A percentile compares a stretch with the other conserved stretches of the same genome.
These are phyloP conservation scores for Cordyceps cateniannulata DNA, from an alignment of 2,329 filamentous ascomycete species.

Conservation along the genomic window DNA sequence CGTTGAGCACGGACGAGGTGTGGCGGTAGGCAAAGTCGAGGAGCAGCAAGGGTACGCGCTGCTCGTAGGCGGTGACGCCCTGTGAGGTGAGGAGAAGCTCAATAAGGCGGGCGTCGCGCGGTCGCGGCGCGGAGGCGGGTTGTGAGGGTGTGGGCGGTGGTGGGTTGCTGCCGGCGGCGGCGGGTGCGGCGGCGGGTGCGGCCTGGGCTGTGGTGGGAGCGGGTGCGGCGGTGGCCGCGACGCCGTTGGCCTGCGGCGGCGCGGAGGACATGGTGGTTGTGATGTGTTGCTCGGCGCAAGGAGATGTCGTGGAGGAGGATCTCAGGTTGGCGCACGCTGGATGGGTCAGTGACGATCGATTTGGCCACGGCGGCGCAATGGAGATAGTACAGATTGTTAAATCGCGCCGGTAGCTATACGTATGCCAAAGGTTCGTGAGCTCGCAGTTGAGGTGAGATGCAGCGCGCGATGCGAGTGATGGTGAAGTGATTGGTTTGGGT, in stretches of 20 bases:
- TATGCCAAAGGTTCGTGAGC: not conserved
- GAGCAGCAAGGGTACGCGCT: conserved; percentile 73
- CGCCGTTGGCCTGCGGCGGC: conserved; percentile 8
- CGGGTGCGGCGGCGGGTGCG: not conserved
- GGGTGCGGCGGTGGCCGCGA: conserved; percentile 11
- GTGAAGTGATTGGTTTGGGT: not conserved
- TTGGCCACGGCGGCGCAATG: not conserved
- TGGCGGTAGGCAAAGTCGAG: conserved; percentile 85
- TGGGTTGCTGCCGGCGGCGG: conserved; percentile 17
- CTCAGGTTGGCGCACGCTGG: not conserved
- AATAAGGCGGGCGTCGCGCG: conserved; percentile 72
- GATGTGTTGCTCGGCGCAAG: not conserved
- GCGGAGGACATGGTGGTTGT: not conserved
- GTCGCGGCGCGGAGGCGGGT: conserved; percentile 46
- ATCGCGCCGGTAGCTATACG: not conserved
- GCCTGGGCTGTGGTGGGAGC: not conserved
- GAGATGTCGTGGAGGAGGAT: not conserved
- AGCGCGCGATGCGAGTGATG: not conserved
- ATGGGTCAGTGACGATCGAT: not conserved
- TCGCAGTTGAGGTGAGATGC: not conserved
- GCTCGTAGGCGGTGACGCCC: conserved; percentile 73
- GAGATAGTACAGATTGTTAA: not conserved
- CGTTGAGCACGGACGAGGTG: conserved; percentile 63
- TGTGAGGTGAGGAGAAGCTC: conserved; percentile 74
- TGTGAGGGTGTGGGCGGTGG: conserved; percentile 19